Percentiles rank a stretch among this genome's conserved stretches.
These are phyloP conservation scores for Diaporthe citriasiana DNA, from an alignment of 2,329 filamentous ascomycete species.

Conservation along the genomic window DNA sequence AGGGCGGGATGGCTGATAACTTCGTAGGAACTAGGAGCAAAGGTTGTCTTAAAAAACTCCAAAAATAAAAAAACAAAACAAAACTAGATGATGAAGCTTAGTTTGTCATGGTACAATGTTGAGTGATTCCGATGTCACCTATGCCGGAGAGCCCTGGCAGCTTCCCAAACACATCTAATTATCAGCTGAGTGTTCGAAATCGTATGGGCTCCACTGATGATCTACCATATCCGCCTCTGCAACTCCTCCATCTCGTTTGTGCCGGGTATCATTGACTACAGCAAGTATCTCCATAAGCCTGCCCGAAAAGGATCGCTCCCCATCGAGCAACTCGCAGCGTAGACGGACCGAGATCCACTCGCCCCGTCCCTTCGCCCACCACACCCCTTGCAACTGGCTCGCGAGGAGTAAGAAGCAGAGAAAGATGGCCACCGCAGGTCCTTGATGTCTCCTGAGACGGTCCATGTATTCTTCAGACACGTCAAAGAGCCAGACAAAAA, in stretches of 20 bases:
- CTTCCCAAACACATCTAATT: background rate
- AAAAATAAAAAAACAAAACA: too few relatives aligned
- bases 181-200: background rate
- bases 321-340: background rate
- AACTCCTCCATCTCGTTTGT: background rate
- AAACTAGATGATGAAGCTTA: too few relatives aligned
- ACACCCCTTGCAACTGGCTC: background rate
- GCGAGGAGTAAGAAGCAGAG: constrained; percentile 1
- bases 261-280: background rate
- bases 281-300: constrained; percentile 1
- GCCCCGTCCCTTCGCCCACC: constrained; percentile 14
- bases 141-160: too few relatives aligned
- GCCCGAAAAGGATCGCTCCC: background rate
- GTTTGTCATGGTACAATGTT: too few relatives aligned
- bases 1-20: background rate
- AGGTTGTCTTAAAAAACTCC: too few relatives aligned
- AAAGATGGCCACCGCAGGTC: constrained; percentile 9
- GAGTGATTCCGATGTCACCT: too few relatives aligned
- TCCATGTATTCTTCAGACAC: constrained; percentile 20
- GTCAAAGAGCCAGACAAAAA: constrained; percentile 18
- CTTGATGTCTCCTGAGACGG: background rate
- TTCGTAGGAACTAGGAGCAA: background rate
- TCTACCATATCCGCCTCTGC: background rate
- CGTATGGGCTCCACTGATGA: background rate
- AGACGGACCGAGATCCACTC: constrained; percentile 10